Conservation (phyloP, 257 asterid genomes). For the Salvia miltiorrhiza region DNA sequence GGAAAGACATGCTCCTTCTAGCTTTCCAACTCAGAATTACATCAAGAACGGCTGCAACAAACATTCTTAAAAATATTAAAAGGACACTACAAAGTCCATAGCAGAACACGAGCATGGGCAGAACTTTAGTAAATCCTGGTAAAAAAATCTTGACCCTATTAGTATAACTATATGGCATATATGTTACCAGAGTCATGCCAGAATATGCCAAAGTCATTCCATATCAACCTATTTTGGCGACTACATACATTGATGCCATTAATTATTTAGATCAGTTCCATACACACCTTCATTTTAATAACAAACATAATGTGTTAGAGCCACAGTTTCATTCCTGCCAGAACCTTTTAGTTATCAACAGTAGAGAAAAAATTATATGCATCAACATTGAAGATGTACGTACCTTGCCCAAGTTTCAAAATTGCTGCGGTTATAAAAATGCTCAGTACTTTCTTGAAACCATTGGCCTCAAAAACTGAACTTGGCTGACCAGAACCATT, state of each 20-base stretch:
- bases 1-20: conserved; percentile 83
- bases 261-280: neutral
- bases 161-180: neutral
- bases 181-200: conserved; percentile 5
- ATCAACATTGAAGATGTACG: conserved; percentile 11
- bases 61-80: conserved; percentile 14
- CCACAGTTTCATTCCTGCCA: neutral
- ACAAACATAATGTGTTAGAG: neutral
- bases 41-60: conserved; percentile 79
- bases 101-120: neutral
- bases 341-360: conserved; percentile 15
- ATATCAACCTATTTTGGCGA: neutral
- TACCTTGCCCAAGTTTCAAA: conserved; percentile 97
- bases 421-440: conserved; percentile 95
- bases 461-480: conserved; percentile 49
- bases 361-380: neutral
- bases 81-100: conserved; percentile 9
- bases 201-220: neutral
- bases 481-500: conserved; percentile 73
- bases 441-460: conserved; percentile 88
- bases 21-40: conserved; percentile 88
- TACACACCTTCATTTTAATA: neutral
- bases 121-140: neutral
- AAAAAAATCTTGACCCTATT: neutral
- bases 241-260: conserved; percentile 1